Conservation (phyloP, 2,329 filamentous ascomycete species). For the Dendrostoma leiphaemia region DNA sequence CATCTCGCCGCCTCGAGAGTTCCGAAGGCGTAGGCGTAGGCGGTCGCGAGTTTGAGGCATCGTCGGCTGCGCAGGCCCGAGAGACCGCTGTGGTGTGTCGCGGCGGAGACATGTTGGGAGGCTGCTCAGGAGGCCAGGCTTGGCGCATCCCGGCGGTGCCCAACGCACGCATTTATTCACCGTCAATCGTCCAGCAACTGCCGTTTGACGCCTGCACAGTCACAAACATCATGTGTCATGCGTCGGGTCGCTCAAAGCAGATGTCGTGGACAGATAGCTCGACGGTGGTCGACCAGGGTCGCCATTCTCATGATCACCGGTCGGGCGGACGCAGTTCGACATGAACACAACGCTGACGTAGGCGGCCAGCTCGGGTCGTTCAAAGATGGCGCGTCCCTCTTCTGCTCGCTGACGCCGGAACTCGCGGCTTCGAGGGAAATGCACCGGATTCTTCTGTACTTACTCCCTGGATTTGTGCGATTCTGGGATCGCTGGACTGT, state of each 20-base stretch:
- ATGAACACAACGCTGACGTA: neutral
- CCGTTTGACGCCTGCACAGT: neutral
- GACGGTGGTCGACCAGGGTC: neutral
- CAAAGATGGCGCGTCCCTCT: neutral
- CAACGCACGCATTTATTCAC: neutral
- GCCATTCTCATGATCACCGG: neutral
- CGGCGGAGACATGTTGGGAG: neutral
- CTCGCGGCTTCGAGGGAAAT: neutral
- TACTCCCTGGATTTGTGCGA: constrained; percentile 11
- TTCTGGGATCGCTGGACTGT: constrained; percentile 11
- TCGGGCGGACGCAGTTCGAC: neutral
- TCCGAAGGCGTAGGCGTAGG: neutral
- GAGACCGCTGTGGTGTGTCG: neutral
- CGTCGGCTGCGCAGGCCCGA: neutral
- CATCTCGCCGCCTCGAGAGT: neutral
- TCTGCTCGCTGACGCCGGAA: neutral
- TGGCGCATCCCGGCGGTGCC: neutral
- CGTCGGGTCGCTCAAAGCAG: neutral
- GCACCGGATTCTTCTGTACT: neutral
- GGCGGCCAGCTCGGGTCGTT: neutral
- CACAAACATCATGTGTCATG: neutral
- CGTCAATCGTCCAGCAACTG: neutral
- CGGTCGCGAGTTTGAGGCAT: neutral
- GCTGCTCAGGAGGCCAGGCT: neutral
- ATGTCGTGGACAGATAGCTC: neutral